A percentile compares a stretch with the other conserved stretches of the same genome.
Evolutionary conservation across 1,139 yeast genomes (phyloP).

Genomic region (Yamadazyma dendronema): DNA sequence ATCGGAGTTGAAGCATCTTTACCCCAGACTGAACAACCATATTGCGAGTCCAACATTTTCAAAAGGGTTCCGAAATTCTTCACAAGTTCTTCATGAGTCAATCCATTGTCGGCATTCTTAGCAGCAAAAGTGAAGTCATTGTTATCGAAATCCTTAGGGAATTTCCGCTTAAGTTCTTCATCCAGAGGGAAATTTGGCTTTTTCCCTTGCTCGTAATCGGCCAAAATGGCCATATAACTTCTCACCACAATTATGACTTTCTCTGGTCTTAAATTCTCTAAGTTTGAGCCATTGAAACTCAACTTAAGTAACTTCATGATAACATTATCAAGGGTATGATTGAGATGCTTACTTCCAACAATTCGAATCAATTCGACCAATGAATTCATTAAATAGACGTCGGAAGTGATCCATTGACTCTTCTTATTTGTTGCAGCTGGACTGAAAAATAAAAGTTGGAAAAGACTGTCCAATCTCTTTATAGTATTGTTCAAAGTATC

Average conservation of each 20-base stretch:
- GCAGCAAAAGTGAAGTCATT: constrained; percentile 40
- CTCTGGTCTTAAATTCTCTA: constrained; percentile 70
- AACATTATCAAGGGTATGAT: constrained; percentile 75
- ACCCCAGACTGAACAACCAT: constrained; percentile 46
- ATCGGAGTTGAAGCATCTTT: constrained; percentile 19
- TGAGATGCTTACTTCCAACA: constrained; percentile 76
- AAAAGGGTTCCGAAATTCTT: constrained; percentile 59
- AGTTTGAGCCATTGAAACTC: constrained; percentile 51
- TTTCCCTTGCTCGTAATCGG: constrained; percentile 54
- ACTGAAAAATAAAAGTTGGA: constrained; percentile 53
- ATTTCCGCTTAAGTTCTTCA: constrained; percentile 36
- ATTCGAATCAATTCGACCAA: constrained; percentile 71
- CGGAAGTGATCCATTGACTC: constrained; percentile 69
- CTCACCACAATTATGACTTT: constrained; percentile 66
- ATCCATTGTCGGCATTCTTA: constrained; percentile 43
- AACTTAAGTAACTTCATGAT: constrained; percentile 59
- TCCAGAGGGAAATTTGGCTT: constrained; percentile 78
- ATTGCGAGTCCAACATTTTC: constrained; percentile 56
- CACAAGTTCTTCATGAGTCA: constrained; percentile 74
- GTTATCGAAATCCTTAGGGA: constrained; percentile 8
- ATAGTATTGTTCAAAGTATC: constrained; percentile 88
- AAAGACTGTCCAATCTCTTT: constrained; percentile 50
- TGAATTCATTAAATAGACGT: constrained; percentile 59
- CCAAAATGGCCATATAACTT: constrained; percentile 67
- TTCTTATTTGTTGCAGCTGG: constrained; percentile 49